These are phyloP conservation scores for Paecilomyces sp. DNA, from an alignment of 2,329 filamentous ascomycete genomes.

Conservation along the genomic window DNA sequence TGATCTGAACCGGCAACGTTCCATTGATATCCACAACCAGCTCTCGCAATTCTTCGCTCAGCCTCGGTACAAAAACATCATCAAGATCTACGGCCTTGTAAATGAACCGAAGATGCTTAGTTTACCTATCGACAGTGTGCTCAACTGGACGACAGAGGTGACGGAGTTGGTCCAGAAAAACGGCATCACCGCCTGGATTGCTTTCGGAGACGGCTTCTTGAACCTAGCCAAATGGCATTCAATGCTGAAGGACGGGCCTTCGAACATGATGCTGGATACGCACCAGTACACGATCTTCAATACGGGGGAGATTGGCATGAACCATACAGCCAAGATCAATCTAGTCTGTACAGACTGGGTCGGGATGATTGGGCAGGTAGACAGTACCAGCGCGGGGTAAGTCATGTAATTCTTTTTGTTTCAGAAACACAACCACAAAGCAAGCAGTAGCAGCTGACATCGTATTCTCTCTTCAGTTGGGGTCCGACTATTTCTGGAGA, in stretches of 20 bases:
- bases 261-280: slow-evolving; percentile 76
- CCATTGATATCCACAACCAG: slow-evolving; percentile 78
- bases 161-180: slow-evolving; percentile 68
- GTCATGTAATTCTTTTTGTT: slow-evolving; percentile 5
- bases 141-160: slow-evolving; percentile 72
- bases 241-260: slow-evolving; percentile 61
- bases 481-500: slow-evolving; percentile 92
- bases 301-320: slow-evolving; percentile 70
- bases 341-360: slow-evolving; percentile 89
- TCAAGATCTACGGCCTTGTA: slow-evolving; percentile 86
- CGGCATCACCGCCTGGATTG: slow-evolving; percentile 63
- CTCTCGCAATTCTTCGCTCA: slow-evolving; percentile 91
- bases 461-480: slow-evolving; percentile 45
- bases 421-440: background rate
- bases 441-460: slow-evolving; percentile 3
- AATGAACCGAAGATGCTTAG: slow-evolving; percentile 88
- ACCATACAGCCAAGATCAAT: slow-evolving; percentile 74
- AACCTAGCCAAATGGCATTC: slow-evolving; percentile 88
- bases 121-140: slow-evolving; percentile 58
- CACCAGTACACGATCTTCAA: slow-evolving; percentile 99
- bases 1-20: slow-evolving; percentile 66
- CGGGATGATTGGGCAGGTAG: slow-evolving; percentile 64
- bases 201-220: slow-evolving; percentile 93
- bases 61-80: slow-evolving; percentile 81
- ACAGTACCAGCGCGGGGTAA: slow-evolving; percentile 63